Evolutionary conservation across 2,329 filamentous ascomycete species (phyloP).

Genomic region (Alternaria panax): DNA sequence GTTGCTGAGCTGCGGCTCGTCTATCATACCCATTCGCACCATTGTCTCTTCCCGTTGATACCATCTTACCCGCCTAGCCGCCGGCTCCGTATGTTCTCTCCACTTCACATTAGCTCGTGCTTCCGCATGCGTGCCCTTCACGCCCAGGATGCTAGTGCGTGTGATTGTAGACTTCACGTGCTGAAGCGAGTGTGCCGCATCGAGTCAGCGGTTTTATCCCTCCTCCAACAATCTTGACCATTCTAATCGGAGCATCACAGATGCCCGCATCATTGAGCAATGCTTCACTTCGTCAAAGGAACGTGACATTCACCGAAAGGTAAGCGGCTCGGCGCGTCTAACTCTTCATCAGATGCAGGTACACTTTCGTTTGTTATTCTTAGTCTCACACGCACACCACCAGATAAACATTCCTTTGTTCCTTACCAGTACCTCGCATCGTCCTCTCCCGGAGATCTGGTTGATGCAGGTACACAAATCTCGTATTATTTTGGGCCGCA

Average conservation of each 20-base stretch:
- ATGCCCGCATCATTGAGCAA: constrained; percentile 2
- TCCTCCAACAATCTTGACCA: constrained; percentile 24
- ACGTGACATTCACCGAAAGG: constrained; percentile 4
- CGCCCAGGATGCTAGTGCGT: constrained; percentile 15
- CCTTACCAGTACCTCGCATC: background rate
- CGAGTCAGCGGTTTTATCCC: constrained; percentile 13
- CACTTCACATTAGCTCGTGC: constrained; percentile 10
- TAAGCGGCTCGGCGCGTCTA: constrained; percentile 18
- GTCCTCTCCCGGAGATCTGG: constrained; percentile 1
- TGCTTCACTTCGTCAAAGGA: background rate
- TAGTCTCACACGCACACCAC: constrained; percentile 10
- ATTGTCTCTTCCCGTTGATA: constrained; percentile 15
- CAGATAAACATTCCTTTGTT: background rate
- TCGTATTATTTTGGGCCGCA: constrained; percentile 7
- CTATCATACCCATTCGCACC: constrained; percentile 4
- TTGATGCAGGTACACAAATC: constrained; percentile 13
- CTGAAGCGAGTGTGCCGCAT: constrained; percentile 18
- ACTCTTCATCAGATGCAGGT: constrained; percentile 28
- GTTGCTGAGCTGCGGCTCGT: constrained; percentile 25
- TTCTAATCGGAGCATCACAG: constrained; percentile 33
- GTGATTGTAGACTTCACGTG: constrained; percentile 11
- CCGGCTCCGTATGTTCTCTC: constrained; percentile 26
- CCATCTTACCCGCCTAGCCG: constrained; percentile 44
- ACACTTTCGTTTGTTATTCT: constrained; percentile 24
- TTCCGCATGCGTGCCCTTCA: constrained; percentile 22